Conservation (phyloP, 2,329 filamentous ascomycete species). For the Alternaria rosae region DNA sequence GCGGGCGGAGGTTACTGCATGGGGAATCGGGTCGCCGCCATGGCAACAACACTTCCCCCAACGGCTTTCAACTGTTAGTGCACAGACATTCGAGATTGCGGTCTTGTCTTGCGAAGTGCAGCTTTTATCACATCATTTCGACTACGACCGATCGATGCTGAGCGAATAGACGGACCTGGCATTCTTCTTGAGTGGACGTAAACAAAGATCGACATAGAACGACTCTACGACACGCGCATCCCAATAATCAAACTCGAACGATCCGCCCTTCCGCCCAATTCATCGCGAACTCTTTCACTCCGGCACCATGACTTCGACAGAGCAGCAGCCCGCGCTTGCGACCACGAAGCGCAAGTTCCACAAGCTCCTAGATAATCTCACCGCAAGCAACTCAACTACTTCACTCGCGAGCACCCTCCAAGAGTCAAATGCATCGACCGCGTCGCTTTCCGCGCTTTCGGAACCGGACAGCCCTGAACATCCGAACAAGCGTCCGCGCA, state of each 20-base stretch:
- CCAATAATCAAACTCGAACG: not conserved
- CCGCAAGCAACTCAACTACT: slow-evolving; percentile 59
- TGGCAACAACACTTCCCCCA: slow-evolving; percentile 20
- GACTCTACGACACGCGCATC: slow-evolving; percentile 1
- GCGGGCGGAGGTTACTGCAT: slow-evolving; percentile 31
- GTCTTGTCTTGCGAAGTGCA: not conserved
- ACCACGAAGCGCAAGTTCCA: slow-evolving; percentile 87
- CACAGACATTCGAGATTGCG: slow-evolving; percentile 1
- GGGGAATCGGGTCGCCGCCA: slow-evolving; percentile 21
- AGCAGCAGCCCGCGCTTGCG: slow-evolving; percentile 64
- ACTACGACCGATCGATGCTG: not conserved
- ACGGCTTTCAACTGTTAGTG: slow-evolving; percentile 3
- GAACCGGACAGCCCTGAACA: slow-evolving; percentile 37
- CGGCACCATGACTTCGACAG: slow-evolving; percentile 18
- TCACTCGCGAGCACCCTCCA: slow-evolving; percentile 47
- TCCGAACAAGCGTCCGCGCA: slow-evolving; percentile 45
- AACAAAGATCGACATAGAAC: slow-evolving; percentile 35
- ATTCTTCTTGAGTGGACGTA: slow-evolving; percentile 13
- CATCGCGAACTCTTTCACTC: not conserved
- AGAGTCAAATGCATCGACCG: slow-evolving; percentile 46
- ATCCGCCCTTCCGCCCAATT: not conserved
- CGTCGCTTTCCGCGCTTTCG: slow-evolving; percentile 37
- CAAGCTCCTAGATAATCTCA: slow-evolving; percentile 64
- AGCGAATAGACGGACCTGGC: not conserved
- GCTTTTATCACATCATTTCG: not conserved